These are phyloP conservation scores for Clitopilus passeckerianus DNA, from an alignment of 768 basidiomycete genomes.

Conservation along the genomic window DNA sequence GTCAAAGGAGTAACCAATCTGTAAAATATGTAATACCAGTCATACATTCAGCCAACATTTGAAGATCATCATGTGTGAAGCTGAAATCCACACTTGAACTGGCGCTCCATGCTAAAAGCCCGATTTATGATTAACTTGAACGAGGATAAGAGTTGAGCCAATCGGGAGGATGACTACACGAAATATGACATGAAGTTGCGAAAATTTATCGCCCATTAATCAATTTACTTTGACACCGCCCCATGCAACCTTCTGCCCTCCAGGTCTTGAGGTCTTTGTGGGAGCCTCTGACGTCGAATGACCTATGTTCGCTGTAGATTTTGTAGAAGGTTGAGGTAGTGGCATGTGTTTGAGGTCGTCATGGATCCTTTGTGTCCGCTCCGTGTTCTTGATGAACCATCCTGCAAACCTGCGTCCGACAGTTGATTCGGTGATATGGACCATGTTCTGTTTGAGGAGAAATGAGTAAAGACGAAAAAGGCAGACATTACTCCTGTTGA, in stretches of 20 bases:
- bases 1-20: slow-evolving; percentile 1
- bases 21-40: no score
- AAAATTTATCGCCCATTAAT: not conserved
- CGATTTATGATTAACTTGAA: not conserved
- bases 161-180: not conserved
- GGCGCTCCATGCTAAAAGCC: no score
- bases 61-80: no score
- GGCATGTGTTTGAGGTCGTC: slow-evolving; percentile 65
- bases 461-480: not conserved
- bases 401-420: slow-evolving; percentile 91
- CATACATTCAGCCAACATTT: no score
- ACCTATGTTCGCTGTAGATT: slow-evolving; percentile 13
- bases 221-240: slow-evolving; percentile 37
- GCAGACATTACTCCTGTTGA: slow-evolving; percentile 5
- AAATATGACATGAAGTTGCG: not conserved
- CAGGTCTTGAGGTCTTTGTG: slow-evolving; percentile 24
- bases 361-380: slow-evolving; percentile 82
- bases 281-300: slow-evolving; percentile 19
- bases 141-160: not conserved
- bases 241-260: slow-evolving; percentile 61
- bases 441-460: slow-evolving; percentile 68
- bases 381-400: slow-evolving; percentile 96
- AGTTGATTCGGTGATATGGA: slow-evolving; percentile 93
- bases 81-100: no score
- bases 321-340: slow-evolving; percentile 30